Evolutionary conservation across 768 basidiomycete species (phyloP).

Genomic region (Calocera viscosa): DNA sequence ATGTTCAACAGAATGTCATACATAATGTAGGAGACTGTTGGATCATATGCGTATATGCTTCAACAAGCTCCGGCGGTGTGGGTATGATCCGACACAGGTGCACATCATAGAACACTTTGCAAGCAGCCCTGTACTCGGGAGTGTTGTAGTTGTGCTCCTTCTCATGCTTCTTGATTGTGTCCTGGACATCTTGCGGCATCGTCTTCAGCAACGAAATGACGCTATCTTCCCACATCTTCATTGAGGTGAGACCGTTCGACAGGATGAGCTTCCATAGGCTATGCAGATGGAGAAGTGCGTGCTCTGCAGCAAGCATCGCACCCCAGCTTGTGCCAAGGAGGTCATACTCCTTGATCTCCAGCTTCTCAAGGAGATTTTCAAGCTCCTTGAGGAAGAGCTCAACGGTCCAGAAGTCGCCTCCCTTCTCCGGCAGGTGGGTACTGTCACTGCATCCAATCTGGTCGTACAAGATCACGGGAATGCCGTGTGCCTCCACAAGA

Average conservation of each 20-base stretch:
- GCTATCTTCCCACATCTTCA: conserved; percentile 32
- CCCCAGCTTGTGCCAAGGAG: conserved; percentile 36
- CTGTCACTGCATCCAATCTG: neutral
- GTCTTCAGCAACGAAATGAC: conserved; percentile 24
- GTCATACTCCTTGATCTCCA: conserved; percentile 28
- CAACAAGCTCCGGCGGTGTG: conserved; percentile 7
- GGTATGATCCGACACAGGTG: conserved; percentile 8
- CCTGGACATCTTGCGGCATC: conserved; percentile 34
- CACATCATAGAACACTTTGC: conserved; percentile 8
- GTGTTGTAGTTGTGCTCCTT: conserved; percentile 32
- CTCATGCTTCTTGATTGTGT: conserved; percentile 35
- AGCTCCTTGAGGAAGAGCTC: neutral
- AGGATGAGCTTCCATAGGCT: conserved; percentile 39
- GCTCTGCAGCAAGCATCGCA: conserved; percentile 34
- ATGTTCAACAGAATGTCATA: neutral
- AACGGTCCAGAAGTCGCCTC: neutral
- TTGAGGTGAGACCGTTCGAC: conserved; percentile 34
- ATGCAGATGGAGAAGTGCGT: conserved; percentile 27
- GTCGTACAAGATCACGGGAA: conserved; percentile 7
- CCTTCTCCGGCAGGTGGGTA: conserved; percentile 1
- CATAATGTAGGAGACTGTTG: conserved; percentile 12
- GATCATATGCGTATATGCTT: neutral
- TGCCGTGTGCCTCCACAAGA: neutral
- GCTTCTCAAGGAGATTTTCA: neutral
- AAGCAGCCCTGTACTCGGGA: conserved; percentile 30